Conservation (phyloP, 2,329 filamentous ascomycete genomes). For the Fusarium anguioides region DNA sequence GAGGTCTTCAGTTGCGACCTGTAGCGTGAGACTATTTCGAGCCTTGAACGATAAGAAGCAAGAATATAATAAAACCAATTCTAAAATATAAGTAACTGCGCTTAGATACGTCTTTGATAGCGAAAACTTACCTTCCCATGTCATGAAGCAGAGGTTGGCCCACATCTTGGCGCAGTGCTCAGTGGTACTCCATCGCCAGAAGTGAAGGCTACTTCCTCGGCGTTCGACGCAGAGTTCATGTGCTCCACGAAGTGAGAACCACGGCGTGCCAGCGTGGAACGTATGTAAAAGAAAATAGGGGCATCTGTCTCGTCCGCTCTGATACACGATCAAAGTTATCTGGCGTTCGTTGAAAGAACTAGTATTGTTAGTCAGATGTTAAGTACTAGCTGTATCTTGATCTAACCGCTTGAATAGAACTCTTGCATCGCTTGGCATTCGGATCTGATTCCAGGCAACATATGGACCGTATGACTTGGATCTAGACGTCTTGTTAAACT, state of each 20-base stretch:
- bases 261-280: constrained; percentile 53
- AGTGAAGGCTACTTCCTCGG: constrained; percentile 59
- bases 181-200: constrained; percentile 63
- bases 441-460: constrained; percentile 55
- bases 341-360: constrained; percentile 67
- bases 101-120: neutral
- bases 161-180: constrained; percentile 61
- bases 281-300: constrained; percentile 62
- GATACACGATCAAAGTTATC: constrained; percentile 64
- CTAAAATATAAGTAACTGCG: constrained; percentile 50
- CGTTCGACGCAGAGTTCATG: constrained; percentile 66
- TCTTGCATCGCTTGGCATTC: constrained; percentile 60
- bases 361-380: constrained; percentile 6
- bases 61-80: constrained; percentile 69
- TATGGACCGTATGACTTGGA: constrained; percentile 61
- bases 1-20: constrained; percentile 60
- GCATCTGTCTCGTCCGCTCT: constrained; percentile 56
- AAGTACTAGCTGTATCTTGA: neutral
- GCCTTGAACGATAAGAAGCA: constrained; percentile 68
- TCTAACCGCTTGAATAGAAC: constrained; percentile 66
- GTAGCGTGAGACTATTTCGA: constrained; percentile 58
- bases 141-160: constrained; percentile 66
- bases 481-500: constrained; percentile 44
- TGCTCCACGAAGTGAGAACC: constrained; percentile 63
- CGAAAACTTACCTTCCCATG: constrained; percentile 66